Evolutionary conservation across 2,329 filamentous ascomycete genomes (phyloP).

Genomic region (Penicillium sp.): DNA sequence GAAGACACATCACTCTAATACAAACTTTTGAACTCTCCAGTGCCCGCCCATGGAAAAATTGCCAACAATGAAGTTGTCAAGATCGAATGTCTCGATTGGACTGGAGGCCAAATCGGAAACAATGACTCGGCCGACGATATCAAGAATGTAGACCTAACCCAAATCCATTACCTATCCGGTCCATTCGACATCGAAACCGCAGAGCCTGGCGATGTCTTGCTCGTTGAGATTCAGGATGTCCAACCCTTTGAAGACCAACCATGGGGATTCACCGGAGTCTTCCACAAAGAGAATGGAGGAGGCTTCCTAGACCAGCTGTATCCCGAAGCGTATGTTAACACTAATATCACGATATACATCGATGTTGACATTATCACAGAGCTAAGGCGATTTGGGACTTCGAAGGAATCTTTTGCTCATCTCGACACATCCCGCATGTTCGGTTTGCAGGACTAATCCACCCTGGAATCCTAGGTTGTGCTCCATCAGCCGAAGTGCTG

Average conservation of each 20-base stretch:
- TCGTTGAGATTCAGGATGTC: slow-evolving; percentile 90
- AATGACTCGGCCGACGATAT: slow-evolving; percentile 89
- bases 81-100: slow-evolving; percentile 88
- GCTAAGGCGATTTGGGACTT: slow-evolving; percentile 77
- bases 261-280: slow-evolving; percentile 88
- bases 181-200: slow-evolving; percentile 85
- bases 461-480: slow-evolving; percentile 86
- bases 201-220: slow-evolving; percentile 77
- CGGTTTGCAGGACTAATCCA: slow-evolving; percentile 88
- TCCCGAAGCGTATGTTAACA: slow-evolving; percentile 65
- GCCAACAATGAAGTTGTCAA: slow-evolving; percentile 85
- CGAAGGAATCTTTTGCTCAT: slow-evolving; percentile 77
- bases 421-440: slow-evolving; percentile 81
- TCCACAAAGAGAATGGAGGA: slow-evolving; percentile 77
- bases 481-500: slow-evolving; percentile 75
- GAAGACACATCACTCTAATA: not conserved
- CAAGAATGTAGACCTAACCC: slow-evolving; percentile 77
- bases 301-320: slow-evolving; percentile 88
- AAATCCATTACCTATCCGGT: slow-evolving; percentile 83
- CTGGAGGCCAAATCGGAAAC: slow-evolving; percentile 77
- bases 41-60: slow-evolving; percentile 71
- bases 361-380: slow-evolving; percentile 24
- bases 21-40: slow-evolving; percentile 43
- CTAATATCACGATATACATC: not conserved
- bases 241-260: slow-evolving; percentile 82